Evolutionary conservation across 2,329 filamentous ascomycete species (phyloP).

Genomic region (Aquanectria penicillioides): DNA sequence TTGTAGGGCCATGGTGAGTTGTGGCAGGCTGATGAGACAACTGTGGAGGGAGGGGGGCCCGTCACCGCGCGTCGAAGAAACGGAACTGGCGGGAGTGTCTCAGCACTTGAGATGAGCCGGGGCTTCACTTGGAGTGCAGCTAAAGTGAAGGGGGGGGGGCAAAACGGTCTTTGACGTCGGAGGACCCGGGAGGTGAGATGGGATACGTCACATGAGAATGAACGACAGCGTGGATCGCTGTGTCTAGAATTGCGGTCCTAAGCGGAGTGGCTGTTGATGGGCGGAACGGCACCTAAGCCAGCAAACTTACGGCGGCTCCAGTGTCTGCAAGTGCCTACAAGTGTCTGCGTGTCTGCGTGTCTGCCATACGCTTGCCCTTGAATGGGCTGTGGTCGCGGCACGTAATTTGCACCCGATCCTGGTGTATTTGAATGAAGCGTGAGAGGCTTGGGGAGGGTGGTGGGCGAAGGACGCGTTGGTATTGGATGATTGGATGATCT

Average conservation of each 20-base stretch:
- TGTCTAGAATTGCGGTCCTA: slow-evolving; percentile 28
- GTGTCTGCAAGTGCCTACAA: background rate
- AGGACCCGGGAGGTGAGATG: slow-evolving; percentile 20
- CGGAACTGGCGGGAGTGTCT: slow-evolving; percentile 18
- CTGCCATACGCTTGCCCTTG: slow-evolving; percentile 1
- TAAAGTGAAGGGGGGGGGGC: too few relatives aligned
- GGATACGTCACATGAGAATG: slow-evolving; percentile 36
- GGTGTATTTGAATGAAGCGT: slow-evolving; percentile 6
- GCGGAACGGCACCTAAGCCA: background rate
- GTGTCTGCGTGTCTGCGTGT: background rate
- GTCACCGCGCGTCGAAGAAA: slow-evolving; percentile 12
- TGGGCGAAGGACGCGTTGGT: slow-evolving; percentile 22
- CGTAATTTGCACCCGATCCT: slow-evolving; percentile 16
- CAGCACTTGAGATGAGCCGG: slow-evolving; percentile 24
- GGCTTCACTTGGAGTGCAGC: slow-evolving; percentile 10
- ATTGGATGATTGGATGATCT: slow-evolving; percentile 34
- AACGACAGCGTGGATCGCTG: slow-evolving; percentile 31
- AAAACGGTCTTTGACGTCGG: slow-evolving; percentile 19
- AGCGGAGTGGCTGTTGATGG: slow-evolving; percentile 12
- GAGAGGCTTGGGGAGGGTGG: slow-evolving; percentile 20
- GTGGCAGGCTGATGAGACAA: slow-evolving; percentile 3
- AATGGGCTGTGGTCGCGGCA: slow-evolving; percentile 1
- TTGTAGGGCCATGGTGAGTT: too few relatives aligned
- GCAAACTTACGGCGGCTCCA: background rate
- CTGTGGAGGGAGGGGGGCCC: slow-evolving; percentile 10